Percentiles rank a stretch among this genome's conserved stretches.
Evolutionary conservation across 306 rosid species (phyloP).

Genomic region (Urtica urens): DNA sequence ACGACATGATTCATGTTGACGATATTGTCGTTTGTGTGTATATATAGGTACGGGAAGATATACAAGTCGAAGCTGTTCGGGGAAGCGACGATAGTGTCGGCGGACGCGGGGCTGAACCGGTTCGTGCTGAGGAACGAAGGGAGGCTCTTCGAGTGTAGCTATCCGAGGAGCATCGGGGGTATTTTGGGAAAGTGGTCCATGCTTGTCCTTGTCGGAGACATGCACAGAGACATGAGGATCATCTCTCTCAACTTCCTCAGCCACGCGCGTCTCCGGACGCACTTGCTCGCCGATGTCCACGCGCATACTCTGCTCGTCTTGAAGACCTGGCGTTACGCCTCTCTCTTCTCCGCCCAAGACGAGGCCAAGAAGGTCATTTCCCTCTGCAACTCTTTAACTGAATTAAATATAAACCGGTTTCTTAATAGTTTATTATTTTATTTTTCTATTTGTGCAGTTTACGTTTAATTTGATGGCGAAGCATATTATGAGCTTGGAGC

Average conservation of each 20-base stretch:
- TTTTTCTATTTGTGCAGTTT: conserved; percentile 34
- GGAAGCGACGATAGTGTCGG: conserved; percentile 79
- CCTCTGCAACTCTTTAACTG: background rate
- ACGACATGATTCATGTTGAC: no score
- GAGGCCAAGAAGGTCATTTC: conserved; percentile 71
- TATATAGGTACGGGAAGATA: conserved; percentile 75
- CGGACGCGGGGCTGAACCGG: conserved; percentile 81
- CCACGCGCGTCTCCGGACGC: conserved; percentile 64
- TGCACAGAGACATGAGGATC: conserved; percentile 86
- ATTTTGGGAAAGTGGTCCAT: conserved; percentile 98
- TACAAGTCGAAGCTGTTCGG: conserved; percentile 88
- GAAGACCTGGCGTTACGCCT: conserved; percentile 47
- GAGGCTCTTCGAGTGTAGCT: conserved; percentile 80
- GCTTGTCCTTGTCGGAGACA: conserved; percentile 96
- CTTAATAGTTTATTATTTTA: background rate
- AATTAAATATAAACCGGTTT: background rate
- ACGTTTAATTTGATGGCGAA: conserved; percentile 92
- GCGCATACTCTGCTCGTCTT: conserved; percentile 64
- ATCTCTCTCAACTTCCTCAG: conserved; percentile 81
- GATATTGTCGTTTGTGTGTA: background rate
- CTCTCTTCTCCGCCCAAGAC: conserved; percentile 70
- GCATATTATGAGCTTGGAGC: conserved; percentile 87
- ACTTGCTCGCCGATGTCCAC: conserved; percentile 64
- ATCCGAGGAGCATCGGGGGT: conserved; percentile 92
- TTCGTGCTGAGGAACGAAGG: conserved; percentile 93